These are phyloP conservation scores for Bondarzewia mesenterica DNA, from an alignment of 1,284 basidiomycete species.

Conservation along the genomic window DNA sequence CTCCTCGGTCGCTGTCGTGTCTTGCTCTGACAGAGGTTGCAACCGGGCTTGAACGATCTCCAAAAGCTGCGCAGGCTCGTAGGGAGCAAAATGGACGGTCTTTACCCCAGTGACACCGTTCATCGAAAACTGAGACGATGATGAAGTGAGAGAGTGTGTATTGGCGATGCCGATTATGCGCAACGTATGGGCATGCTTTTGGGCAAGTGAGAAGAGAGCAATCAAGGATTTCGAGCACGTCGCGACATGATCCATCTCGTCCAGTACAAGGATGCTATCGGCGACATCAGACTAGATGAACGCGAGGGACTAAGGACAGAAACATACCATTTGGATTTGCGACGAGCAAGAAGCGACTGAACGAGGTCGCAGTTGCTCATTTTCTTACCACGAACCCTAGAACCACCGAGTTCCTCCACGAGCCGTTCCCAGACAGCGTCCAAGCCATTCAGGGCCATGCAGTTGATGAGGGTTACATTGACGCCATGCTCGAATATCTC, in stretches of 20 bases:
- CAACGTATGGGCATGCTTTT: slow-evolving; percentile 37
- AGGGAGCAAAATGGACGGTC: slow-evolving; percentile 72
- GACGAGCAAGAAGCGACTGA: slow-evolving; percentile 29
- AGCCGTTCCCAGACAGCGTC: slow-evolving; percentile 68
- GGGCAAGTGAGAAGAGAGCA: slow-evolving; percentile 56
- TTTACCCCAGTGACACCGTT: slow-evolving; percentile 34
- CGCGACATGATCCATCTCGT: slow-evolving; percentile 73
- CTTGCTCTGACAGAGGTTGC: slow-evolving; percentile 29
- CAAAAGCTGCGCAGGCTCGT: slow-evolving; percentile 58
- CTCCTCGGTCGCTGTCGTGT: slow-evolving; percentile 19
- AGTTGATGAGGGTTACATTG: slow-evolving; percentile 58
- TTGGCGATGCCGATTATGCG: slow-evolving; percentile 76
- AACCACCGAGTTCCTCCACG: slow-evolving; percentile 41
- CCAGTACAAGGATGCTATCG: slow-evolving; percentile 63
- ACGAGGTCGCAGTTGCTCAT: slow-evolving; percentile 31
- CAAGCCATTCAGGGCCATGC: slow-evolving; percentile 61
- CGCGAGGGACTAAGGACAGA: too few relatives aligned
- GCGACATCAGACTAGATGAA: not conserved
- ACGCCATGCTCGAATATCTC: slow-evolving; percentile 28
- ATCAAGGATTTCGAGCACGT: slow-evolving; percentile 46
- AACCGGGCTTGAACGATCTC: slow-evolving; percentile 59
- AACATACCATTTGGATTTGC: slow-evolving; percentile 51
- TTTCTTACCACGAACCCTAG: slow-evolving; percentile 25
- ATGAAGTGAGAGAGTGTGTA: slow-evolving; percentile 69
- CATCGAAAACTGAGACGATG: slow-evolving; percentile 30